Evolutionary conservation across 2,329 filamentous ascomycete genomes (phyloP), one percentile per base, ranked within the genome.

Genomic region (Eutypa lata): DNA sequence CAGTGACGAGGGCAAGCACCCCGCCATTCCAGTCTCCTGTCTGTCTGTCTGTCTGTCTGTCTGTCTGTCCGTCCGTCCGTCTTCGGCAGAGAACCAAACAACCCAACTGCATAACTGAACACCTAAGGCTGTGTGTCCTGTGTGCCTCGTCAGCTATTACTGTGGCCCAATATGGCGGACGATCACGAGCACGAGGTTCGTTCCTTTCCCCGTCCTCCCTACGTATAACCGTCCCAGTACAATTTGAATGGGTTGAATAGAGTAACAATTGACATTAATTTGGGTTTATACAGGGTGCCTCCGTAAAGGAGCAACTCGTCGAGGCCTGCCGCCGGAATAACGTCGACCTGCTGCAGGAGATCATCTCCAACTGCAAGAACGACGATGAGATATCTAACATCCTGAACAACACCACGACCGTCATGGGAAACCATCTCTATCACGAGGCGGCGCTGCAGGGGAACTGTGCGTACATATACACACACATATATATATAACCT

Each of bases 271-370:
- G 38, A 42, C 13, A 18, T 18, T 4, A 42, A 18, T 19, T 10
- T 7, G 42, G 13, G 7, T 24, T 45, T 22, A 50, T 40, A 53
- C 64, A 96, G 88, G 94, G 93, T 69, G 93, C 93, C 62, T 90
- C 90, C 55, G 84, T 86, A 46, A 81, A 87, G 71, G 93, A 97
- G 76, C 83, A 90, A 66, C 83, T 97, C 63, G 84, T 97, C 73
- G 93, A 96, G 77, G 90, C 94, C 64, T 96, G 90, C 75, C 90
- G 93, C 56, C 84, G 91, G 67, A 93, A 97, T 80, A 97, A 97
- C 74, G 86, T 86, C 61, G 87, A 93, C 50, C 84, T 97, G 55
- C 84, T 97, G 52, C 75, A 82, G 63, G 87, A 94, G 64, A 81
- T 92, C 53, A 79, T 97, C 61, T 73, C 81, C 42, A 74, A 76